Conservation (phyloP, 805 yeast genomes). For the Hanseniaspora hatyaiensis region DNA sequence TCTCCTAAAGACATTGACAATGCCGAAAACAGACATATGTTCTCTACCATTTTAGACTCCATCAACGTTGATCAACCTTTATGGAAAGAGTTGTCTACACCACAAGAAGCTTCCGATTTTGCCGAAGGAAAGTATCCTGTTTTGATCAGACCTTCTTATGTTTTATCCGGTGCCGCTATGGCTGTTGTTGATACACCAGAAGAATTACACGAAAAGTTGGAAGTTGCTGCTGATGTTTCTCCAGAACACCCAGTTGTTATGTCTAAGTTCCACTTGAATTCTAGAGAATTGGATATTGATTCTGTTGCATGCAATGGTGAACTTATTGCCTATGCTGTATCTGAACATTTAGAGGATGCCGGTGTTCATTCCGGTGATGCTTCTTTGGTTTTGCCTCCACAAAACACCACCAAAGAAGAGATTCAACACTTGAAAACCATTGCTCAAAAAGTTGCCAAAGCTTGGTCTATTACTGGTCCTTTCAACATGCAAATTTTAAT, state of each 20-base stretch:
- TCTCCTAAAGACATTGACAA: conserved; percentile 97
- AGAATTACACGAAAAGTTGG: conserved; percentile 74
- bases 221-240: conserved; percentile 94
- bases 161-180: conserved; percentile 98
- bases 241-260: conserved; percentile 97
- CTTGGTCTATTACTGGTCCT: conserved; percentile 93
- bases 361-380: conserved; percentile 99
- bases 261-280: conserved; percentile 91
- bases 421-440: conserved; percentile 85
- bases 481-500: conserved; percentile 85
- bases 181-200: conserved; percentile 84
- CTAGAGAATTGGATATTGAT: conserved; percentile 97
- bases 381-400: conserved; percentile 92
- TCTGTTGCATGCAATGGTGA: conserved; percentile 95
- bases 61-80: conserved; percentile 98
- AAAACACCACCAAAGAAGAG: conserved; percentile 83
- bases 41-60: conserved; percentile 90
- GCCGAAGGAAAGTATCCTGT: conserved; percentile 84
- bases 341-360: conserved; percentile 97
- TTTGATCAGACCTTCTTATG: conserved; percentile 93
- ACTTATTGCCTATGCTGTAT: conserved; percentile 90
- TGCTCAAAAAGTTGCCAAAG: conserved; percentile 90
- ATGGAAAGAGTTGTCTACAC: conserved; percentile 92
- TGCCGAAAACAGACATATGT: conserved; percentile 96
- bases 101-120: conserved; percentile 82